Evolutionary conservation across 495 filamentous ascomycete genomes (phyloP).

Genomic region (Podospora pseudoanserina): DNA sequence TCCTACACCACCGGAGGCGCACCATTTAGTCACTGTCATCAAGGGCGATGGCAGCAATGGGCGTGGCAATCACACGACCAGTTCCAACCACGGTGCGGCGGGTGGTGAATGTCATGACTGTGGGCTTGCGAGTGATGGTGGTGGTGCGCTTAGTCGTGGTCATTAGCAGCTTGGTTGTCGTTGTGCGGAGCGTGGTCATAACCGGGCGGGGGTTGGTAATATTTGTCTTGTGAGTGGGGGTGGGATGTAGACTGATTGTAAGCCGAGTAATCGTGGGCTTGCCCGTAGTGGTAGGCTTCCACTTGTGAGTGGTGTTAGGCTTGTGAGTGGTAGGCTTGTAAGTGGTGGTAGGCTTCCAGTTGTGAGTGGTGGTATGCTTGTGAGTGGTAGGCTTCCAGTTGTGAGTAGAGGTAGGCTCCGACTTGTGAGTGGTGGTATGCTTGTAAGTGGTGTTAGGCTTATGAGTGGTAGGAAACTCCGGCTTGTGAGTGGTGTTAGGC

Average conservation of each 20-base stretch:
- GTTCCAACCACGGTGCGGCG: slow-evolving; percentile 6
- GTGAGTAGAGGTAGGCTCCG: neutral
- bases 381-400: neutral
- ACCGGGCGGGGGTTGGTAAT: neutral
- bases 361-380: neutral
- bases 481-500: too few relatives aligned
- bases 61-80: neutral
- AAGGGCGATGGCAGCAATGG: neutral
- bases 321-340: neutral
- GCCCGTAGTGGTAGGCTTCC: neutral
- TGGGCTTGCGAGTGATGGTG: neutral
- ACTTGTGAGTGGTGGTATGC: too few relatives aligned
- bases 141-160: neutral
- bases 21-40: neutral
- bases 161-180: neutral
- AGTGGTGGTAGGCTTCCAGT: neutral
- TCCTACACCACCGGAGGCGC: neutral
- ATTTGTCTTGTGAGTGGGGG: neutral
- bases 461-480: too few relatives aligned
- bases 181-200: neutral
- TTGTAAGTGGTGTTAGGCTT: too few relatives aligned
- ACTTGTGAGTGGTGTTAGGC: neutral
- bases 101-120: slow-evolving; percentile 9
- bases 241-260: neutral
- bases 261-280: neutral